These are phyloP conservation scores for Microascus cirrosus DNA, from an alignment of 2,329 filamentous ascomycete genomes.

Conservation along the genomic window DNA sequence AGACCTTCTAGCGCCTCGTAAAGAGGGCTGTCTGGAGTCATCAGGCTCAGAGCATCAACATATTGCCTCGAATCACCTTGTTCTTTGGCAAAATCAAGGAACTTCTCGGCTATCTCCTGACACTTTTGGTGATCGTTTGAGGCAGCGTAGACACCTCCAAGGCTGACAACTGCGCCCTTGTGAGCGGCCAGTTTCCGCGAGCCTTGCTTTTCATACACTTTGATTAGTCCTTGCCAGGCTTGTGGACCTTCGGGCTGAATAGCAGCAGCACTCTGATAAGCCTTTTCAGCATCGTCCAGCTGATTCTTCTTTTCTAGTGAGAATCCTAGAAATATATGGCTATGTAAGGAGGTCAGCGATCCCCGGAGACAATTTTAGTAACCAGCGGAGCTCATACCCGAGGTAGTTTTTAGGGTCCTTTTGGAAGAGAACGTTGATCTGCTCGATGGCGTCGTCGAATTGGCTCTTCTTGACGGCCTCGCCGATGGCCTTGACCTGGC, in stretches of 20 bases:
- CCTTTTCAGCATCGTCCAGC: slow-evolving; percentile 60
- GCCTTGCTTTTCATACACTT: slow-evolving; percentile 71
- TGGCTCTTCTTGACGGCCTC: slow-evolving; percentile 67
- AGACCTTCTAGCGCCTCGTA: slow-evolving; percentile 78
- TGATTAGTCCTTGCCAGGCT: slow-evolving; percentile 83
- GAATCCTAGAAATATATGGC: slow-evolving; percentile 79
- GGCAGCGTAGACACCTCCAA: slow-evolving; percentile 65
- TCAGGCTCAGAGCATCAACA: slow-evolving; percentile 61
- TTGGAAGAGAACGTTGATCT: slow-evolving; percentile 58
- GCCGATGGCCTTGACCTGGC: slow-evolving; percentile 70
- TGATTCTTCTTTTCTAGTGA: slow-evolving; percentile 67
- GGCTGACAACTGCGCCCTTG: slow-evolving; percentile 39
- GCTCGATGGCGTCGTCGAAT: slow-evolving; percentile 62
- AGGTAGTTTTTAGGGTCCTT: slow-evolving; percentile 73
- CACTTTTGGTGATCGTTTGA: slow-evolving; percentile 53
- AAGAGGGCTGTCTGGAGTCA: slow-evolving; percentile 69
- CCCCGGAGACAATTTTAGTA: not conserved
- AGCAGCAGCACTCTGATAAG: slow-evolving; percentile 61
- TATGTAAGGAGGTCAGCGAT: slow-evolving; percentile 17
- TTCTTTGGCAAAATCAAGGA: slow-evolving; percentile 60
- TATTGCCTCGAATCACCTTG: slow-evolving; percentile 65
- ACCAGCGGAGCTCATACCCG: slow-evolving; percentile 39
- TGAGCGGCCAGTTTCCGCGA: slow-evolving; percentile 61
- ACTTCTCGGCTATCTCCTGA: slow-evolving; percentile 66
- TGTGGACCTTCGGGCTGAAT: slow-evolving; percentile 68